Base-by-base conservation (phyloP, 371 early-diverging fungal species). In the Syncephalastrum contaminatum region DNA sequence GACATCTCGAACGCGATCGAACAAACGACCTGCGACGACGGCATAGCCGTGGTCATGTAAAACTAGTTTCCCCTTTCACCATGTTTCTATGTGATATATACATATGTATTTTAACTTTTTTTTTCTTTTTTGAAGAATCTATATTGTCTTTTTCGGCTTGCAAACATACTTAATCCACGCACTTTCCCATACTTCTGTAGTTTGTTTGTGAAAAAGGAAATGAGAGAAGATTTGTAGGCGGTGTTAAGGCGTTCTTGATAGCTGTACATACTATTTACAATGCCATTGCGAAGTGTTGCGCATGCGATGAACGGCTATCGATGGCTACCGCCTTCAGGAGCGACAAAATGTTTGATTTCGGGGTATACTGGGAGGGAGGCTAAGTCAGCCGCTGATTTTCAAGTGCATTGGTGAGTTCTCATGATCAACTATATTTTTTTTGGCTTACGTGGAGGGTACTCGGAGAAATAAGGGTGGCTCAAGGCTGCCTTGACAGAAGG, bases 391-490 rank as follows among this genome's bases (percentile, higher is more conserved):
- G 85, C 81, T 63, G 55, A n/a, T 16, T 14, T 16, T 22, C 16
- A 42, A 54, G 51, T 45, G 40, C 21, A 4, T 19, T 4, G 22
- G 13, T 50, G 27, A 41, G 13, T 36, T 46, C 51, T 40, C 4
- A 25, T 39, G 42, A 44, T 16, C 4, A 19, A 30, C 4, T 40
- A 24, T 15, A 8, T 45, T 21, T 8, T 19, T 24, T 13, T 36
- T 20, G 15, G 36, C 36, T 58, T 63, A 65, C 65, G 57, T 56
- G 71, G 63, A 6, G 92, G 92, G 6, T 80, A 63, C 59, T 92
- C 92, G 20, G 67, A 65, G 64, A 94, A 92, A 57, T 89, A 94
- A 30, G 86, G 70, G 65, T 94, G 94, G 4, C 76, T 62, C 40
- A 94, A 66, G 13, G 95, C 94, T 51, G 85, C 83, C 42, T 81